Percentiles rank a stretch among this genome's conserved stretches.
phyloP scores from a whole-genome alignment of 2,329 filamentous ascomycete species.

The Elsinoe ampelina region DNA sequence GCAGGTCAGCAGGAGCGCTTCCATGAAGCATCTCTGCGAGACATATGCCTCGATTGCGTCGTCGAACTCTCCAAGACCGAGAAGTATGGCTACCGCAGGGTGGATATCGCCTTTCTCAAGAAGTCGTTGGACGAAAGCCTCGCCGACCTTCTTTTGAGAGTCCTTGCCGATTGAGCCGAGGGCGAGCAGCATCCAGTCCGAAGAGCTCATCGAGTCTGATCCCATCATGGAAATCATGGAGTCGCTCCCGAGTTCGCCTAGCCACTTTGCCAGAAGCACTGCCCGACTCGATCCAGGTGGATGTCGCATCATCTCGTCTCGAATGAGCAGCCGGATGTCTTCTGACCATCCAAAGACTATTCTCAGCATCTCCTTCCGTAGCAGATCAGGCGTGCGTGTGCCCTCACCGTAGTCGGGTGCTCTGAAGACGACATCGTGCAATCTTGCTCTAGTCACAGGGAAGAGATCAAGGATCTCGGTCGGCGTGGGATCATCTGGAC shows the following conservation, averaged over 20 bases:
- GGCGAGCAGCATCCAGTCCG: constrained; percentile 95
- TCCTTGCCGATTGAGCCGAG: constrained; percentile 70
- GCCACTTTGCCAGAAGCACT: constrained; percentile 83
- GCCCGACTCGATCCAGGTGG: constrained; percentile 62
- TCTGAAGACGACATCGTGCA: constrained; percentile 76
- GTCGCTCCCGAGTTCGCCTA: constrained; percentile 75
- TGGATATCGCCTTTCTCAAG: constrained; percentile 86
- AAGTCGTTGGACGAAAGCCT: constrained; percentile 81
- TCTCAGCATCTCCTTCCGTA: constrained; percentile 81
- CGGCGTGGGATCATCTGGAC: constrained; percentile 59
- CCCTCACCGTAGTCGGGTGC: constrained; percentile 48
- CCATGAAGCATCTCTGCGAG: constrained; percentile 83
- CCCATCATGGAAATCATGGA: constrained; percentile 65
- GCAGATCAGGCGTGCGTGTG: constrained; percentile 52
- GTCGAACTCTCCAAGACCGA: constrained; percentile 83
- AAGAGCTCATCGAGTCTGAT: constrained; percentile 79
- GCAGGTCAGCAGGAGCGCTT: constrained; percentile 81
- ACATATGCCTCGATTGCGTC: constrained; percentile 96
- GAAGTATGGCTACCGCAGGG: constrained; percentile 81
- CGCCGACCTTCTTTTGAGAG: constrained; percentile 81
- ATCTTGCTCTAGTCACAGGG: constrained; percentile 68
- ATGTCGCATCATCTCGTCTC: constrained; percentile 74
- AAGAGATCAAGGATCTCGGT: constrained; percentile 63
- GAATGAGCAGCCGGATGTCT: constrained; percentile 69
- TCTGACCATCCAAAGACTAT: constrained; percentile 93